These are phyloP conservation scores for Tricholoma sp. DNA, from an alignment of 768 basidiomycete species.

Conservation along the genomic window DNA sequence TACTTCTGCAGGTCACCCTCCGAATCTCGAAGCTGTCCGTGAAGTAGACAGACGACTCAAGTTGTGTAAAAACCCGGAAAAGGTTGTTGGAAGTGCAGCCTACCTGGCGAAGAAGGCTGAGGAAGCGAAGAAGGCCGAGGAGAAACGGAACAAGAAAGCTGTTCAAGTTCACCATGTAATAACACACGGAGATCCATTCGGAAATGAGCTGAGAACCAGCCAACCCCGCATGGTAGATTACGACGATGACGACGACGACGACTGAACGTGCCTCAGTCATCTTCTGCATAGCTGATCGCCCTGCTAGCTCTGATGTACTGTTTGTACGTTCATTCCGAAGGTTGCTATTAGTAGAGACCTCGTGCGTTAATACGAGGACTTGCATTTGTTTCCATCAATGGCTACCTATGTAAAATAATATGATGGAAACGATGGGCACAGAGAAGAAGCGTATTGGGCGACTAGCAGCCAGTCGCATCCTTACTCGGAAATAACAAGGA, in stretches of 20 bases:
- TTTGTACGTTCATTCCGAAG: too few species aligned
- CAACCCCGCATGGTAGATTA: conserved; percentile 45
- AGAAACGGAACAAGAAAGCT: conserved; percentile 64
- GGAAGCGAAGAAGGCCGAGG: conserved; percentile 63
- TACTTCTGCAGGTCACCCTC: conserved; percentile 45
- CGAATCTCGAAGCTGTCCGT: conserved; percentile 81
- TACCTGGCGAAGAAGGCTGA: conserved; percentile 70
- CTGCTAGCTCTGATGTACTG: too few species aligned
- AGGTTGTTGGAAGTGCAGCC: conserved; percentile 84
- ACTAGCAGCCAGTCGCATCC: too few species aligned
- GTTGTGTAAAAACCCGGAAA: conserved; percentile 94
- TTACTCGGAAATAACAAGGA: too few species aligned
- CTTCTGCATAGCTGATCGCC: background rate
- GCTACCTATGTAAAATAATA: too few species aligned
- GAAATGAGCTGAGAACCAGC: conserved; percentile 41
- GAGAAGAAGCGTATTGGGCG: too few species aligned
- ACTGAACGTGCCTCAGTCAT: conserved; percentile 5
- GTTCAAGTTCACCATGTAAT: conserved; percentile 38
- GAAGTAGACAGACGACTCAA: conserved; percentile 85
- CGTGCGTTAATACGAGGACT: too few species aligned
- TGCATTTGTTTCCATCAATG: too few species aligned
- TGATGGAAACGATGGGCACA: too few species aligned
- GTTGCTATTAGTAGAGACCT: too few species aligned
- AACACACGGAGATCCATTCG: conserved; percentile 67
- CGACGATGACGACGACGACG: conserved; percentile 57